phyloP scores from a whole-genome alignment of 1,284 basidiomycete species.

The Ganoderma lingzhi region DNA sequence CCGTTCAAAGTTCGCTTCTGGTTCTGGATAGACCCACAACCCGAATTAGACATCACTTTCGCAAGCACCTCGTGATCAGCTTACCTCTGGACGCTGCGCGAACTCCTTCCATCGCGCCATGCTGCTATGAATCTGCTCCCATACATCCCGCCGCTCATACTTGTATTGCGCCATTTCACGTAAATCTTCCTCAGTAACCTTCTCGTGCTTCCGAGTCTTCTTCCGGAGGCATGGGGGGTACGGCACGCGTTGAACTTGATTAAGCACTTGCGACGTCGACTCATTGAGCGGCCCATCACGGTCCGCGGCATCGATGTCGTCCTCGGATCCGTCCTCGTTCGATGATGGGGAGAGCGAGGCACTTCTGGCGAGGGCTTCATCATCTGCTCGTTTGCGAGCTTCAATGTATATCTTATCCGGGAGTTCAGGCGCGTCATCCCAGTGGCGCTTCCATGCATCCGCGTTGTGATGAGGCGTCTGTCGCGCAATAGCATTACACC shows the following conservation, averaged over 20 bases:
- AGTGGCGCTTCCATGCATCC: slow-evolving; percentile 14
- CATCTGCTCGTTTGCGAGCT: slow-evolving; percentile 4
- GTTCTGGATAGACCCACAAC: background rate
- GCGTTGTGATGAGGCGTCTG: slow-evolving; percentile 17
- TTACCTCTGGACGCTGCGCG: background rate
- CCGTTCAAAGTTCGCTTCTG: background rate
- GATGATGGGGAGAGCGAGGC: background rate
- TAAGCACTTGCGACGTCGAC: background rate
- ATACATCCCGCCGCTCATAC: background rate
- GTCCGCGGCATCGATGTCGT: background rate
- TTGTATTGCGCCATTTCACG: slow-evolving; percentile 18
- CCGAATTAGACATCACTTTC: background rate
- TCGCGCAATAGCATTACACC: background rate
- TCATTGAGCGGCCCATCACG: background rate
- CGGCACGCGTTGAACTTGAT: too few species aligned
- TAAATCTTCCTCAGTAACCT: slow-evolving; percentile 6
- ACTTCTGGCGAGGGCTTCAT: background rate
- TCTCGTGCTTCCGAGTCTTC: background rate
- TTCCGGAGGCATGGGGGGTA: background rate
- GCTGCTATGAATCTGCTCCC: background rate
- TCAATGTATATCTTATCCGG: slow-evolving; percentile 13
- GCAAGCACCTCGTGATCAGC: background rate
- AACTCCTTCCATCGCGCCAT: slow-evolving; percentile 7
- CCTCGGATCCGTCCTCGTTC: background rate
- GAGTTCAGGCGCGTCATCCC: slow-evolving; percentile 7